phyloP scores from a whole-genome alignment of 2,329 filamentous ascomycete species.

The Ophiostoma tasmaniense region DNA sequence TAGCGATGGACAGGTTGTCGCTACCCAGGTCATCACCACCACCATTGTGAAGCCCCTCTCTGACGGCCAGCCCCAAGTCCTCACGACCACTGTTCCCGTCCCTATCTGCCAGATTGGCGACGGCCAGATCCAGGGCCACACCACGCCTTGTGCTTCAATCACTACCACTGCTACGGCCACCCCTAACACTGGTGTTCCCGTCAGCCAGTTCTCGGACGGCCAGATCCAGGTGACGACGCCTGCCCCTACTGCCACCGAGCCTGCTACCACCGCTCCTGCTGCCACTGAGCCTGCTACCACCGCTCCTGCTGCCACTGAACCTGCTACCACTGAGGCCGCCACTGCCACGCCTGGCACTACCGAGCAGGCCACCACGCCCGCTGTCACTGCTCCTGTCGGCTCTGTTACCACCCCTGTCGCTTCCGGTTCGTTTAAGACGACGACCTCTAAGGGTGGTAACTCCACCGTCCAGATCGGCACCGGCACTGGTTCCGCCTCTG shows the following conservation, averaged over 20 bases:
- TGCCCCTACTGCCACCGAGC: conserved; percentile 11
- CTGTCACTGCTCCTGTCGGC: neutral
- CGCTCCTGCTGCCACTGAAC: neutral
- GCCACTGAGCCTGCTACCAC: neutral
- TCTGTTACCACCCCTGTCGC: neutral
- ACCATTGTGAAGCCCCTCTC: conserved; percentile 40
- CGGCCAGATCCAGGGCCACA: conserved; percentile 43
- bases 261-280: neutral
- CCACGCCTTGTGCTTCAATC: conserved; percentile 36
- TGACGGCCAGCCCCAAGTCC: conserved; percentile 44
- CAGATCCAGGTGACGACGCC: conserved; percentile 37
- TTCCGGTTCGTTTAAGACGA: neutral
- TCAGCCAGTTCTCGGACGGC: conserved; percentile 40
- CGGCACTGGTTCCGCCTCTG: neutral
- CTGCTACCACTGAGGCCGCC: neutral
- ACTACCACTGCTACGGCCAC: conserved; percentile 23
- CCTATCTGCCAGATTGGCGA: conserved; percentile 45
- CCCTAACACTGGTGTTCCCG: conserved; percentile 27
- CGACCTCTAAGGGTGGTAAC: neutral
- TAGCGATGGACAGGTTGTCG: conserved; percentile 34
- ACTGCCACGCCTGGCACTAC: neutral
- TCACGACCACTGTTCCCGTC: conserved; percentile 36
- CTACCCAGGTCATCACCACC: conserved; percentile 39
- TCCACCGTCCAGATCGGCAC: neutral
- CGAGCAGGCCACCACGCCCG: neutral